These are phyloP conservation scores for Halocafeteria seosinensis DNA, from an alignment of 108 stramenopile species.

Conservation along the genomic window DNA sequence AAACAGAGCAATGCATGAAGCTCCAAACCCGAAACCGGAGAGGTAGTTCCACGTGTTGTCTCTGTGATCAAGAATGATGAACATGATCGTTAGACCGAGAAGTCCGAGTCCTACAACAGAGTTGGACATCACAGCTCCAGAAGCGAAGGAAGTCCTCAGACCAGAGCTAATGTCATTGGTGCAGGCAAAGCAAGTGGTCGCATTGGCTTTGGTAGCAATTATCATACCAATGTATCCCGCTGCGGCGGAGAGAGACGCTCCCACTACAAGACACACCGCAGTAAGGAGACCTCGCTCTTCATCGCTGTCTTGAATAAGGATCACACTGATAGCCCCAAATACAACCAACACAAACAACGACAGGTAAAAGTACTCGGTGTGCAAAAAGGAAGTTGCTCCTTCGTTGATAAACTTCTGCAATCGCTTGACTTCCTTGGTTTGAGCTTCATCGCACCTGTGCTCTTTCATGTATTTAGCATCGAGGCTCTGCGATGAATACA, in stretches of 20 bases:
- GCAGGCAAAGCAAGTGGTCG: constrained; percentile 64
- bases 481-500: too few relatives aligned
- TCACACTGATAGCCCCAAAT: constrained; percentile 37
- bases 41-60: constrained; percentile 56
- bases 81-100: constrained; percentile 43
- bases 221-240: constrained; percentile 87
- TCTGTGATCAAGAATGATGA: constrained; percentile 6
- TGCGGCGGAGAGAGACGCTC: constrained; percentile 60
- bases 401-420: too few relatives aligned
- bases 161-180: constrained; percentile 65
- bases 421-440: too few relatives aligned
- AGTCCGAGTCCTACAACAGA: constrained; percentile 68
- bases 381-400: constrained; percentile 80
- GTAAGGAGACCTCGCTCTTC: constrained; percentile 40
- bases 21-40: constrained; percentile 89
- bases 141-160: constrained; percentile 88
- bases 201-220: constrained; percentile 87
- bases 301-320: constrained; percentile 3
- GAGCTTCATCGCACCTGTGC: too few relatives aligned
- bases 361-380: constrained; percentile 83
- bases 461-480: too few relatives aligned
- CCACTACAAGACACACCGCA: constrained; percentile 68
- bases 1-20: constrained; percentile 94
- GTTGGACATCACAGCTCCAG: constrained; percentile 84
- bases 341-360: constrained; percentile 68